Conservation (phyloP, 345 rosid genomes). For the Draba incana region DNA sequence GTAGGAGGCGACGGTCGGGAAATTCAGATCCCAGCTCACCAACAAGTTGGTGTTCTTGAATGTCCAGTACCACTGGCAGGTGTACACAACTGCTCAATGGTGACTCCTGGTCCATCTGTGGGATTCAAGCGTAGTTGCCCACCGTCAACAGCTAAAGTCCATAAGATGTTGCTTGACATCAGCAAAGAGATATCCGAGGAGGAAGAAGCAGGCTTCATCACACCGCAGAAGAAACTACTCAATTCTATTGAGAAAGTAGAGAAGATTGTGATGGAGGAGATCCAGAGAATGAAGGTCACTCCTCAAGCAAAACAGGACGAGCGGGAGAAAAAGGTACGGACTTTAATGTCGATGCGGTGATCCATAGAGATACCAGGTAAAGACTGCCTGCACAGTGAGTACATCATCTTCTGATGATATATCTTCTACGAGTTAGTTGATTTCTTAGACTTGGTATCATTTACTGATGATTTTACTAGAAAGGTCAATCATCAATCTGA, state of each 20-base stretch:
- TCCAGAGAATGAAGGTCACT: constrained; percentile 66
- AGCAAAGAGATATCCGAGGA: constrained; percentile 43
- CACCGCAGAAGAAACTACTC: constrained; percentile 90
- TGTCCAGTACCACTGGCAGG: constrained; percentile 47
- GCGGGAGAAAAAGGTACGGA: constrained; percentile 62
- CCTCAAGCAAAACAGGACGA: constrained; percentile 69
- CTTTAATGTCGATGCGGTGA: constrained; percentile 80
- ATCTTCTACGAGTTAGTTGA: constrained; percentile 8
- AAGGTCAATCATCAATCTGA: constrained; percentile 36
- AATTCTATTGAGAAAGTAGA: constrained; percentile 80
- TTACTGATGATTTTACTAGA: constrained; percentile 32
- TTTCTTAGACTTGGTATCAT: constrained; percentile 30
- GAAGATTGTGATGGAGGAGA: constrained; percentile 73
- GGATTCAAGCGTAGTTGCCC: constrained; percentile 49
- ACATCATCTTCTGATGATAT: constrained; percentile 38
- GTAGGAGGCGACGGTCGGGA: constrained; percentile 50
- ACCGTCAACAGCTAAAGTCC: constrained; percentile 52
- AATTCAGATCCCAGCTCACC: constrained; percentile 46
- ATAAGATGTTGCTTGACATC: constrained; percentile 58
- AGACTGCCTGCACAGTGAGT: constrained; percentile 28
- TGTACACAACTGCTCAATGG: constrained; percentile 41
- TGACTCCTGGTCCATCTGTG: constrained; percentile 54
- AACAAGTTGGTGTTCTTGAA: constrained; percentile 41
- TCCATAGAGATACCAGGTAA: constrained; percentile 6
- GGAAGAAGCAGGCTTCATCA: constrained; percentile 55